phyloP scores from a whole-genome alignment of 768 basidiomycete genomes.

The Calocybe indica region DNA sequence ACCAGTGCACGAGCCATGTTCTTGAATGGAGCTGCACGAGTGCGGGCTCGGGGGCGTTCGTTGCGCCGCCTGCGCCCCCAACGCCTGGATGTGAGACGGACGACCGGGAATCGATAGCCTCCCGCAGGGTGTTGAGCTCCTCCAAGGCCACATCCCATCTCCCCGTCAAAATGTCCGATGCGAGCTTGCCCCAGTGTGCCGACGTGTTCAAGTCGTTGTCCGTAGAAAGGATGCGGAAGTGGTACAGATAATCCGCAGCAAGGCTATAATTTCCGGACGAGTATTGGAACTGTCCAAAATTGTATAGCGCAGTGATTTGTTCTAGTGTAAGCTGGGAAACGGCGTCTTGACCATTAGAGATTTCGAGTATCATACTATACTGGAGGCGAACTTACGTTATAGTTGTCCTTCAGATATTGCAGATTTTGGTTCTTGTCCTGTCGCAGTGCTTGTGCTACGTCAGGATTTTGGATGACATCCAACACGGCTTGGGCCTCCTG shows the following conservation, averaged over 20 bases:
- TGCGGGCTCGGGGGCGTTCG: slow-evolving; percentile 54
- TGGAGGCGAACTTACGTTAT: slow-evolving; percentile 50
- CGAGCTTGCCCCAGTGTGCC: slow-evolving; percentile 98
- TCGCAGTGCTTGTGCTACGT: slow-evolving; percentile 88
- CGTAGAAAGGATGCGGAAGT: slow-evolving; percentile 96
- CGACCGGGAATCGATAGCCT: slow-evolving; percentile 79
- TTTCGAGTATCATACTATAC: too few species aligned
- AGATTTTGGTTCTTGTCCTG: slow-evolving; percentile 98
- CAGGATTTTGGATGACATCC: slow-evolving; percentile 95
- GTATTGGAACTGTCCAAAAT: slow-evolving; percentile 98
- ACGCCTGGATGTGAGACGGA: slow-evolving; percentile 42
- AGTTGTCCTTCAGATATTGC: slow-evolving; percentile 90
- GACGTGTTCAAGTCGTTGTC: slow-evolving; percentile 91
- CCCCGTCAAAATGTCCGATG: slow-evolving; percentile 91
- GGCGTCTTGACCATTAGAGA: neutral
- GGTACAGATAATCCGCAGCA: slow-evolving; percentile 96
- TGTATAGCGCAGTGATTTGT: slow-evolving; percentile 93
- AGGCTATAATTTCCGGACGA: slow-evolving; percentile 97
- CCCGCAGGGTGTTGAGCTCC: slow-evolving; percentile 93
- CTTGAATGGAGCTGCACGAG: slow-evolving; percentile 88
- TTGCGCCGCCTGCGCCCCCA: slow-evolving; percentile 21
- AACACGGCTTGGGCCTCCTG: slow-evolving; percentile 90
- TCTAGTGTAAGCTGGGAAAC: slow-evolving; percentile 77
- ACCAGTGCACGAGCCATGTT: slow-evolving; percentile 97
- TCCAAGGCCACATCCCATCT: slow-evolving; percentile 94